Base-by-base conservation (phyloP, 2,329 filamentous ascomycete species). In the Ceratocystis papillata region DNA sequence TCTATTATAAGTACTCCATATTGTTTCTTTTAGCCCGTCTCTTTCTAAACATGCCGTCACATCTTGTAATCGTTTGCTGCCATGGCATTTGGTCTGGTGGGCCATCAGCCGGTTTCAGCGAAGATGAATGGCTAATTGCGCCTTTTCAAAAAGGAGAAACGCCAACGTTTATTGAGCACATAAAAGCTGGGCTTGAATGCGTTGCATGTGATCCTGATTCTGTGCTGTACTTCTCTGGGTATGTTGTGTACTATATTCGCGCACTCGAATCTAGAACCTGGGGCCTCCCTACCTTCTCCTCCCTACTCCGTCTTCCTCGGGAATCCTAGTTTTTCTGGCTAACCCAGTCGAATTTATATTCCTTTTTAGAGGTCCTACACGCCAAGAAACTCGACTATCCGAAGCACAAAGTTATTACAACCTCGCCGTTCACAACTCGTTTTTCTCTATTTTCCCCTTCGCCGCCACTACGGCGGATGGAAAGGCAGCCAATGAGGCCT, bases 21-120 rank as follows among this genome's bases (percentile, higher is more conserved):
- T 2, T 45, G 33, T 46, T 46, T 12, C 25, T 20, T 46, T 53
- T 60, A 46, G 25, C 55, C 20, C 61, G 10, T 60, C 41, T 5
- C 62, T 33, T 30, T 10, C 37, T n/a, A 5, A 64, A 0, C 76
- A 67, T 77, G 33, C 25, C 33, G 17, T 75, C 74, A 4, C 81
- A 89, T 69, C 80, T 95, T 10, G 83, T 95, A 63, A 77, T 95
- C 61, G 87, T 95, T 63, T 94, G 90, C 77, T 92, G 90, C 73
- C 90, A 96, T 76, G 88, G 85, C 33, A 89, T 93, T 67, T 95
- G 88, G 80, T 75, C 79, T 15, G 85, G 85, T 30, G 84, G 85
- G 0, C 77, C 79, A 1, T 74, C 76, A 1, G 74, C 75, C 1
- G 85, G 85, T 44, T 69, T 72, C 22, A 76, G 81, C 67, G 84